Conservation (phyloP, 495 filamentous ascomycete genomes). For the Clavariopsis aquatica region DNA sequence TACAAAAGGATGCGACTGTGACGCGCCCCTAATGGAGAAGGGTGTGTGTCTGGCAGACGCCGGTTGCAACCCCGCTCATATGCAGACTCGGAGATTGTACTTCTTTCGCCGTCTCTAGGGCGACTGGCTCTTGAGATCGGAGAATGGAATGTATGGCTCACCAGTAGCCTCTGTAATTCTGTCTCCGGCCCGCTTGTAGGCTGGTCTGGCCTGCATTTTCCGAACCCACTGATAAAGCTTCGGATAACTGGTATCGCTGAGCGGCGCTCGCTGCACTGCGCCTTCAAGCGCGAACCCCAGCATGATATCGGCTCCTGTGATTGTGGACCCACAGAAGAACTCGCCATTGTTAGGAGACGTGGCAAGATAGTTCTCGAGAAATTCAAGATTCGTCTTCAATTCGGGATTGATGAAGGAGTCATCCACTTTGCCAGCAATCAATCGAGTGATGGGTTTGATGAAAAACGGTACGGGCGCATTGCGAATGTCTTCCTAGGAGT, state of each 20-base stretch:
- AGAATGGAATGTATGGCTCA: slow-evolving; percentile 36
- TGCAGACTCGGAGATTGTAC: neutral
- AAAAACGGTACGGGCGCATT: slow-evolving; percentile 76
- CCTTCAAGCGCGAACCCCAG: slow-evolving; percentile 72
- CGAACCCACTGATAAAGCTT: slow-evolving; percentile 64
- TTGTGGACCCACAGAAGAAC: slow-evolving; percentile 68
- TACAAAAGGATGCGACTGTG: neutral
- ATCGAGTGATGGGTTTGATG: slow-evolving; percentile 70
- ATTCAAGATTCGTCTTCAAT: slow-evolving; percentile 63
- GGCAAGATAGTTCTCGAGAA: slow-evolving; percentile 70
- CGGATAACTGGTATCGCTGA: slow-evolving; percentile 60
- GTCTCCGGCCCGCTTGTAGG: slow-evolving; percentile 58
- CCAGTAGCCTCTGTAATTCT: slow-evolving; percentile 42
- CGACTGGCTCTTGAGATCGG: slow-evolving; percentile 9
- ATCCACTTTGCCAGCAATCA: slow-evolving; percentile 64
- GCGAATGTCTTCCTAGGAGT: slow-evolving; percentile 54
- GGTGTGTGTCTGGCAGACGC: neutral
- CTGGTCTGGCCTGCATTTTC: slow-evolving; percentile 61
- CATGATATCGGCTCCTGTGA: slow-evolving; percentile 81
- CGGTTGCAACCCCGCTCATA: neutral
- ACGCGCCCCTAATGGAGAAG: neutral
- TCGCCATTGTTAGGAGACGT: slow-evolving; percentile 63
- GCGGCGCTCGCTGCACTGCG: slow-evolving; percentile 46
- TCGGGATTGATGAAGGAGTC: slow-evolving; percentile 63
- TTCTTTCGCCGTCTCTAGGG: too few relatives aligned